Percentiles rank a stretch among this genome's conserved stretches.
Conservation (phyloP, 192 early-diverging fungal species). For the Backusella mclennaniae region DNA sequence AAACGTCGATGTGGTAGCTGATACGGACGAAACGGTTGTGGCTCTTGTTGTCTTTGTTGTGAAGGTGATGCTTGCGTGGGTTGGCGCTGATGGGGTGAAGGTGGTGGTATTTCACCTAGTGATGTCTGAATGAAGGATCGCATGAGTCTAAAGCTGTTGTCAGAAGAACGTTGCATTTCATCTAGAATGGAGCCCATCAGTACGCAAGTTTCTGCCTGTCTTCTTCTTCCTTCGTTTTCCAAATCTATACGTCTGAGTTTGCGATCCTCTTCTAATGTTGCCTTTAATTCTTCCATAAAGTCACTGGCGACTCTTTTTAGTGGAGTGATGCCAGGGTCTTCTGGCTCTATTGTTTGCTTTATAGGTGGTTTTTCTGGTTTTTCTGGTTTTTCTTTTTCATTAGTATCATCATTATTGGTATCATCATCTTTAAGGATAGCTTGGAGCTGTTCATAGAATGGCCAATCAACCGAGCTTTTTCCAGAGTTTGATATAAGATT, state of each 20-base stretch:
- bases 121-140: neutral
- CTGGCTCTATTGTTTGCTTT: neutral
- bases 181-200: neutral
- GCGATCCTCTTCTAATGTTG: conserved; percentile 4
- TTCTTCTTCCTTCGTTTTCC: neutral
- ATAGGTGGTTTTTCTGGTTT: neutral
- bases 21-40: neutral
- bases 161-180: neutral
- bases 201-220: neutral
- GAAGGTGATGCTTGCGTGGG: neutral
- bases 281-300: neutral
- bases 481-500: neutral
- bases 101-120: neutral
- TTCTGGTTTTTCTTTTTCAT: neutral
- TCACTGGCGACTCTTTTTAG: neutral
- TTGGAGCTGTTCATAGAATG: neutral
- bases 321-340: neutral
- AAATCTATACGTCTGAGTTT: neutral
- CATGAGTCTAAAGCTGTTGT: neutral
- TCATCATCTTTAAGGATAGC: neutral
- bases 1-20: neutral
- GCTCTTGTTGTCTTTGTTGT: neutral
- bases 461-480: conserved; percentile 2
- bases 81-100: neutral
- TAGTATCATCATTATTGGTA: neutral